Conservation (phyloP, 2,329 filamentous ascomycete species). For the Sclerotinia spermophila region DNA sequence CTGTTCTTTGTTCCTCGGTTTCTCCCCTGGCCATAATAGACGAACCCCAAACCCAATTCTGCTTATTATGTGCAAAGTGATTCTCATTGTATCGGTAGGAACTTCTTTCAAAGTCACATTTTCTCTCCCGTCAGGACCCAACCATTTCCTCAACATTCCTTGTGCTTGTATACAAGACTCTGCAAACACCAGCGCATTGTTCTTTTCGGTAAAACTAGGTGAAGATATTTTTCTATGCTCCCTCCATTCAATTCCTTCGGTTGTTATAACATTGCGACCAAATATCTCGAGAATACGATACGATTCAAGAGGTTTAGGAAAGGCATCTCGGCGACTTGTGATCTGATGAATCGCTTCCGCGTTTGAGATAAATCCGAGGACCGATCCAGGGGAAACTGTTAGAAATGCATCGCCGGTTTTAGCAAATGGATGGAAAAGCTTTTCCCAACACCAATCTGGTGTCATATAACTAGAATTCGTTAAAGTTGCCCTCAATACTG, state of each 20-base stretch:
- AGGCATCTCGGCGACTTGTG: slow-evolving; percentile 62
- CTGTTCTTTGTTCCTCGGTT: slow-evolving; percentile 44
- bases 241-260: slow-evolving; percentile 67
- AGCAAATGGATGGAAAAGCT: slow-evolving; percentile 55
- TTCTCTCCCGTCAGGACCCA: slow-evolving; percentile 41
- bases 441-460: slow-evolving; percentile 58
- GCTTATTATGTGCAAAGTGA: slow-evolving; percentile 57
- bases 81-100: slow-evolving; percentile 63
- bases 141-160: slow-evolving; percentile 58
- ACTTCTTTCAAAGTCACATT: slow-evolving; percentile 47
- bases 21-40: slow-evolving; percentile 61
- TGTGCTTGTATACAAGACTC: slow-evolving; percentile 62
- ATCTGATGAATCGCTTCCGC: slow-evolving; percentile 57
- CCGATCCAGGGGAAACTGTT: slow-evolving; percentile 54
- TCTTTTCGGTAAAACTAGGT: slow-evolving; percentile 73
- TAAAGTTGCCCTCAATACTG: background rate
- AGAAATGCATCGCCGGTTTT: slow-evolving; percentile 61
- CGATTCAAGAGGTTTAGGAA: slow-evolving; percentile 62
- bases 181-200: slow-evolving; percentile 62
- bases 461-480: slow-evolving; percentile 45
- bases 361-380: slow-evolving; percentile 51
- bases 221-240: slow-evolving; percentile 69
- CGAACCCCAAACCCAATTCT: slow-evolving; percentile 68
- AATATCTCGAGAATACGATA: slow-evolving; percentile 62
- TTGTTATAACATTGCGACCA: slow-evolving; percentile 67